Percentiles rank a stretch among this genome's conserved stretches.
phyloP scores from a whole-genome alignment of 2,329 filamentous ascomycete genomes.

The Colletotrichum spaethianum region DNA sequence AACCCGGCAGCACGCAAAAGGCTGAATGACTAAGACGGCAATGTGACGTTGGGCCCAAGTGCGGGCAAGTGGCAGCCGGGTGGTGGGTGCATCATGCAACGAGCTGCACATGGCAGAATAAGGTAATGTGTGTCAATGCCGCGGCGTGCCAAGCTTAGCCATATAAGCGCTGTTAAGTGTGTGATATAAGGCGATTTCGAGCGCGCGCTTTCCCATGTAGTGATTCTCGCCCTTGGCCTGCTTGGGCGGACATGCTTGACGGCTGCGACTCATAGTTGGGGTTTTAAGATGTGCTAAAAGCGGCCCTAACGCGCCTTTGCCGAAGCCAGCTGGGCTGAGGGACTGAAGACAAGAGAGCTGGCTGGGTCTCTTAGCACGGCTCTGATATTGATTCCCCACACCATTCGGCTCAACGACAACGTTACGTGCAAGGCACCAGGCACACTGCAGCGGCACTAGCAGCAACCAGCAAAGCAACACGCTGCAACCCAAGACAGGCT shows the following conservation, averaged over 20 bases:
- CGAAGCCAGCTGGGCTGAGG: slow-evolving; percentile 23
- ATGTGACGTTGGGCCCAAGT: background rate
- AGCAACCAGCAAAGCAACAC: slow-evolving; percentile 1
- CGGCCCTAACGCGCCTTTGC: slow-evolving; percentile 21
- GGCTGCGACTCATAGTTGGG: slow-evolving; percentile 35
- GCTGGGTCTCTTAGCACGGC: slow-evolving; percentile 8
- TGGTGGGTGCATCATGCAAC: background rate
- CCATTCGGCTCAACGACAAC: slow-evolving; percentile 3
- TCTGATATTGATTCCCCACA: slow-evolving; percentile 17
- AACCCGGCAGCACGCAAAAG: background rate
- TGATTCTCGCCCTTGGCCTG: slow-evolving; percentile 21
- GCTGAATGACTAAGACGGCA: background rate
- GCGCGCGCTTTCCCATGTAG: background rate
- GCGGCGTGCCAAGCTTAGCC: background rate
- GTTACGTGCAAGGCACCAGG: slow-evolving; percentile 27
- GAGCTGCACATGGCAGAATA: background rate
- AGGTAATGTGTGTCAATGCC: background rate
- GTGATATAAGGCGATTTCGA: background rate
- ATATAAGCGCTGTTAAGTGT: background rate
- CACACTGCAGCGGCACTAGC: slow-evolving; percentile 12
- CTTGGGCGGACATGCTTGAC: slow-evolving; percentile 12
- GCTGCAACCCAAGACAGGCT: slow-evolving; percentile 1
- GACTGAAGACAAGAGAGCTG: background rate
- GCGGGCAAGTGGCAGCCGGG: background rate
- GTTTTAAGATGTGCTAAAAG: slow-evolving; percentile 34